phyloP scores from a whole-genome alignment of 2,329 filamentous ascomycete genomes.

The Ambrosiella xylebori region DNA sequence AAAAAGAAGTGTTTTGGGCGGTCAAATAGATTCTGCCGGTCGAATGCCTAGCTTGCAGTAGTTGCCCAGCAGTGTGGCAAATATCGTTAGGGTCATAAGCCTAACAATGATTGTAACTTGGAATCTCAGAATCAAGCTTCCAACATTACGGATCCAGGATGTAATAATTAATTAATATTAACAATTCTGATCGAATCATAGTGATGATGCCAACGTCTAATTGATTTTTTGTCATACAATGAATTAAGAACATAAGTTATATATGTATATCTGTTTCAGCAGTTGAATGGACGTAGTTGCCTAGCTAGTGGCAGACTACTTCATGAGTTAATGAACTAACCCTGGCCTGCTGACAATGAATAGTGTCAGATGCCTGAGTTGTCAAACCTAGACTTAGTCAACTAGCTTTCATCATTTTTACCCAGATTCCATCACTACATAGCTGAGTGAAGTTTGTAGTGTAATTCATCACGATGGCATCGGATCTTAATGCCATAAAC shows the following conservation, averaged over 20 bases:
- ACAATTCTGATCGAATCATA: too few relatives aligned
- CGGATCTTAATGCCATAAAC: constrained; percentile 21
- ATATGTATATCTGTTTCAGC: neutral
- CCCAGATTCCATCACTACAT: neutral
- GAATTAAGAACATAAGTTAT: neutral
- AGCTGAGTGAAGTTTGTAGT: neutral
- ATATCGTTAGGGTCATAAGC: neutral
- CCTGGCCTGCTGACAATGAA: neutral
- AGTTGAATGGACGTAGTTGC: neutral
- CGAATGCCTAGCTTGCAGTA: neutral
- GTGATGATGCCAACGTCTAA: neutral
- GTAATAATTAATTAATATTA: too few relatives aligned
- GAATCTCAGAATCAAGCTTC: neutral
- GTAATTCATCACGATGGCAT: constrained; percentile 17
- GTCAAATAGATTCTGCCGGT: constrained; percentile 4
- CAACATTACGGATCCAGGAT: too few relatives aligned
- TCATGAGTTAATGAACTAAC: neutral
- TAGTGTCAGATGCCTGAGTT: neutral
- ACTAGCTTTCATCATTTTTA: neutral
- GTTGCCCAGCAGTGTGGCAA: constrained; percentile 2
- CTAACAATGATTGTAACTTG: neutral
- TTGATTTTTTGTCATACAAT: neutral
- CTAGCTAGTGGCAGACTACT: neutral
- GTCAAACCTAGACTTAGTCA: neutral
- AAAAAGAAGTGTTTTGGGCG: constrained; percentile 2